phyloP scores from a whole-genome alignment of 345 rosid species.

The Lenwebbia sp. region DNA sequence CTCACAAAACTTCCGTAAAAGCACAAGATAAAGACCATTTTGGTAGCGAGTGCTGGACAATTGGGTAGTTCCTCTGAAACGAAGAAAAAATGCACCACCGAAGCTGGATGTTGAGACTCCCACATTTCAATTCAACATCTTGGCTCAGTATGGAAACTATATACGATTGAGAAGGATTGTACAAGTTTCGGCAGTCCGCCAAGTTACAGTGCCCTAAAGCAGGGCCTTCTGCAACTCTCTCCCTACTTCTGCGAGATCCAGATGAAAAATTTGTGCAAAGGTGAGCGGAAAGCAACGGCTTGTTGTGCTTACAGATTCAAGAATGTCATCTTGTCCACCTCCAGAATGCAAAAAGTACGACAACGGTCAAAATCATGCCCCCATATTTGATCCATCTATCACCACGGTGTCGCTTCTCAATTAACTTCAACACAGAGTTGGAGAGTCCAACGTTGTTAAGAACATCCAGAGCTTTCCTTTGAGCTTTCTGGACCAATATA shows the following conservation, averaged over 20 bases:
- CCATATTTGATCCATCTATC: conserved; percentile 80
- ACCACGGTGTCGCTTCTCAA: conserved; percentile 86
- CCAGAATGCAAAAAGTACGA: conserved; percentile 48
- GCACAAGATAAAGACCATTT: not conserved
- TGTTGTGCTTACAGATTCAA: not conserved
- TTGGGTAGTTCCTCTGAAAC: not conserved
- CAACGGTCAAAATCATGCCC: conserved; percentile 59
- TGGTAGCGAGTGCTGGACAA: not conserved
- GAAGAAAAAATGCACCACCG: not conserved
- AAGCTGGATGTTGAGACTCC: not conserved
- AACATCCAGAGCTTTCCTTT: conserved; percentile 83
- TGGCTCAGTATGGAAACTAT: not conserved
- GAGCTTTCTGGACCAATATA: conserved; percentile 53
- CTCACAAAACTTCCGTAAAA: not conserved
- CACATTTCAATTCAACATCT: not conserved
- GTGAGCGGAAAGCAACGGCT: not conserved
- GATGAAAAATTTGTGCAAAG: not conserved
- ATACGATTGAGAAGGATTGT: not conserved
- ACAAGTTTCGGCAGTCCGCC: not conserved
- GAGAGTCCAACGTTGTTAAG: conserved; percentile 91
- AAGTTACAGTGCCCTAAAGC: not conserved
- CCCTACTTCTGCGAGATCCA: not conserved
- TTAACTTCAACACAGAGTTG: conserved; percentile 75
- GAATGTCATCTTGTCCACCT: conserved; percentile 40
- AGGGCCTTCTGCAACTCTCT: not conserved